Base-by-base conservation (phyloP, 176 grass and related monocot species). In the Leersia perrieri region DNA sequence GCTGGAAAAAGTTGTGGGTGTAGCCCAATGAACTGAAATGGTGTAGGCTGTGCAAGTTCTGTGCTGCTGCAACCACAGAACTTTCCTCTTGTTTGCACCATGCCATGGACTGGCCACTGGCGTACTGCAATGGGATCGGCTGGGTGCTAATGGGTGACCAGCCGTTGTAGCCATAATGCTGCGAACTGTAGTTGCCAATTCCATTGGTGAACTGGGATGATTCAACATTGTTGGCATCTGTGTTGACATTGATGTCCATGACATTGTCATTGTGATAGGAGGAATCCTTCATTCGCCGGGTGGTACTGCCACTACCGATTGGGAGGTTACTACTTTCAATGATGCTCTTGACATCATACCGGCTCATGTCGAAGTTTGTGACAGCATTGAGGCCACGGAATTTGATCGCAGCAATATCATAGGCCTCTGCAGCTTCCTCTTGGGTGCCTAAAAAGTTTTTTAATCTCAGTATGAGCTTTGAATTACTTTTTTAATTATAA, bases 331-430 rank as follows among this genome's bases (percentile, higher is more conserved):
- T 84, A 60, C 93, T 96, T 40, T 95, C 87, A 8, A 90, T 83
- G 40, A 96, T 96, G 73, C 90, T 92, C 40, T 90, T 84, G n/a
- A 96, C 88, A 7, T 96, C 88, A 27, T 96, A 96, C 3, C 87
- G 84, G 76, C 72, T 92, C 93, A 96, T 92, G 70, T 95, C 93
- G 67, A 95, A 95, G 87, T 95, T 95, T 12, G 93, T 95, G 9
- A 95, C 90, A 6, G 93, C 93, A 30, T 86, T 95, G 20, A 95
- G 87, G 29, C 93, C 93, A 1, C 93, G 82, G 79, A 95, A 95
- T 60, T 95, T 95, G 61, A 95, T 95, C 5, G 90, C 93, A 0
- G 93, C 93, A 0, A 95, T 95, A 70, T 95, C 93, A 22, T 95
- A 95, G 4, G 93, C 93, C 74, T 95, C 93, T 0, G 90, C 93